Conservation (phyloP, 2,329 filamentous ascomycete species). For the Fusarium sp. region DNA sequence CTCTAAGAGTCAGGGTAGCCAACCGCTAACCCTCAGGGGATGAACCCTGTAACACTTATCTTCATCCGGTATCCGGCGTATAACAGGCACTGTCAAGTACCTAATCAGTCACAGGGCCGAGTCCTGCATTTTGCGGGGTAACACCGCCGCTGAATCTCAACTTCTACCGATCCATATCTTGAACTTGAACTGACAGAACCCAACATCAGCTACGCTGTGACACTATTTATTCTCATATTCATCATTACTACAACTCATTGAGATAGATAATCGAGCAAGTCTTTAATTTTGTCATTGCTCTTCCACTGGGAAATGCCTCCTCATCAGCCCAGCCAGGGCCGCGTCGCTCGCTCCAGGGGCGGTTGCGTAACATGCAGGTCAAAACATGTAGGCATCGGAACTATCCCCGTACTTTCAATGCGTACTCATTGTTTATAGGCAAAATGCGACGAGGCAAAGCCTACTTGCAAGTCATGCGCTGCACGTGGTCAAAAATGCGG, state of each 20-base stretch:
- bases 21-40: background rate
- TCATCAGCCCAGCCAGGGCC: background rate
- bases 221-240: background rate
- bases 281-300: accelerated
- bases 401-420: background rate
- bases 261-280: accelerated
- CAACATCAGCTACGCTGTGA: background rate
- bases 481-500: background rate
- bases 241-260: accelerated
- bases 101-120: background rate
- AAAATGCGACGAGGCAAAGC: background rate
- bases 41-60: background rate
- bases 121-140: background rate
- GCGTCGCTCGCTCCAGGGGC: background rate
- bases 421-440: background rate
- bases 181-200: background rate
- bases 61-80: background rate
- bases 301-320: background rate
- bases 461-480: background rate
- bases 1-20: background rate
- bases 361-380: background rate
- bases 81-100: background rate
- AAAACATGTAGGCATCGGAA: background rate
- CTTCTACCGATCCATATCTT: background rate
- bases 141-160: background rate